These are phyloP conservation scores for Teratosphaeria gauchensis DNA, from an alignment of 2,329 filamentous ascomycete species.

Conservation along the genomic window DNA sequence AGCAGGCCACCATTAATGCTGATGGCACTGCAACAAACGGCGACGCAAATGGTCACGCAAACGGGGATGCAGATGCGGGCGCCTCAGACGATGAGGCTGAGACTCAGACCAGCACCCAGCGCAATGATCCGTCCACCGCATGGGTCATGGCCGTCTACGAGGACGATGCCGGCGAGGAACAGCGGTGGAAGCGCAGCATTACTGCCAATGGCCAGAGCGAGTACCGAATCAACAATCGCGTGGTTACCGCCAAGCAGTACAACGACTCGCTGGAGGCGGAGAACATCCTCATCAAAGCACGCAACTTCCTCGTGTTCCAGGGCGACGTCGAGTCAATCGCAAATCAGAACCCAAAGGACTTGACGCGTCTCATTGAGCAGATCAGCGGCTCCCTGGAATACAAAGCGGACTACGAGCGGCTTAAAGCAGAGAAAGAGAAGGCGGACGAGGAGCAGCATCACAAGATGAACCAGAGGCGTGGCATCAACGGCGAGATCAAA, in stretches of 20 bases:
- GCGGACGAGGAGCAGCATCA: slow-evolving; percentile 81
- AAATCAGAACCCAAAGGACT: slow-evolving; percentile 84
- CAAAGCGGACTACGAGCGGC: slow-evolving; percentile 82
- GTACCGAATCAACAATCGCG: slow-evolving; percentile 90
- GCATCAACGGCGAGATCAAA: slow-evolving; percentile 96
- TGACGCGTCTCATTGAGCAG: slow-evolving; percentile 90
- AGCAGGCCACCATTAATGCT: slow-evolving; percentile 84
- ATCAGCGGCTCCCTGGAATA: slow-evolving; percentile 94
- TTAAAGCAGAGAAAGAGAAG: slow-evolving; percentile 79
- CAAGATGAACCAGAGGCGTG: slow-evolving; percentile 78
- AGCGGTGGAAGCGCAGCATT: slow-evolving; percentile 92
- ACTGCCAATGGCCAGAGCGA: slow-evolving; percentile 82
- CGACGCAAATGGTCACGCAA: slow-evolving; percentile 43
- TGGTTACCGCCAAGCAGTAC: slow-evolving; percentile 83
- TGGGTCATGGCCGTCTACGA: slow-evolving; percentile 99
- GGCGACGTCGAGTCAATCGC: slow-evolving; percentile 97
- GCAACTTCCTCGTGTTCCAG: slow-evolving; percentile 97
- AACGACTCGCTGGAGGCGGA: slow-evolving; percentile 86
- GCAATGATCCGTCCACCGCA: slow-evolving; percentile 77
- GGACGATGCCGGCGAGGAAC: slow-evolving; percentile 89
- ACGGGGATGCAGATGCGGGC: slow-evolving; percentile 32
- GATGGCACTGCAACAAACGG: slow-evolving; percentile 61
- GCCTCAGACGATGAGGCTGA: slow-evolving; percentile 33
- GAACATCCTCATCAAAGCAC: slow-evolving; percentile 94
- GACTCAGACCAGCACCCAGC: slow-evolving; percentile 54